Evolutionary conservation across 345 rosid genomes (phyloP).

Genomic region (Hibiscus tridactylites): DNA sequence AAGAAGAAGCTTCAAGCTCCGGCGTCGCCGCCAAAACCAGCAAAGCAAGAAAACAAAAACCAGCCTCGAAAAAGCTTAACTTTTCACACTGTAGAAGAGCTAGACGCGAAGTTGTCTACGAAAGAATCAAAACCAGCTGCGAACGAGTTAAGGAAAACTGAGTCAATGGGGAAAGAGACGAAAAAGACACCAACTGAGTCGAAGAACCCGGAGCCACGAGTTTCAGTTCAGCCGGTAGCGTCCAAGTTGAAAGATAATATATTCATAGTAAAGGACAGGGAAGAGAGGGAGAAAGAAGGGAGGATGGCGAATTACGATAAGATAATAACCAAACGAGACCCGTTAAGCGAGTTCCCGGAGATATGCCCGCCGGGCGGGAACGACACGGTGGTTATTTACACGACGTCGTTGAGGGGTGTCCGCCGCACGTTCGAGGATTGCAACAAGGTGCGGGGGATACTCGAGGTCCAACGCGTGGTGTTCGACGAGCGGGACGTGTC

Average conservation of each 20-base stretch:
- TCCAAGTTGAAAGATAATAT: not conserved
- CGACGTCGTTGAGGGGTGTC: constrained; percentile 86
- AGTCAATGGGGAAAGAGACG: constrained; percentile 16
- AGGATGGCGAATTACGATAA: constrained; percentile 32
- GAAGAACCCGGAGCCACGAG: not conserved
- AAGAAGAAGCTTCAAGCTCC: constrained; percentile 4
- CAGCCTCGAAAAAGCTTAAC: constrained; percentile 44
- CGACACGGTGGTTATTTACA: constrained; percentile 59
- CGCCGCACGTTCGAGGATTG: constrained; percentile 76
- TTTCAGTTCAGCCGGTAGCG: not conserved
- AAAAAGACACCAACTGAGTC: not conserved
- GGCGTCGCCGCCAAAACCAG: constrained; percentile 5
- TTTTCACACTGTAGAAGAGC: constrained; percentile 80
- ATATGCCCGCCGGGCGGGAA: constrained; percentile 72
- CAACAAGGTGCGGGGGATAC: constrained; percentile 31
- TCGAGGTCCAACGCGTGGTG: constrained; percentile 59
- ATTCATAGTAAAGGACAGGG: not conserved
- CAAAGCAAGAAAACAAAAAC: constrained; percentile 5
- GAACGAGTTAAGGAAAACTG: constrained; percentile 30
- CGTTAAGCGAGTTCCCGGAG: constrained; percentile 63
- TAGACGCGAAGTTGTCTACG: constrained; percentile 43
- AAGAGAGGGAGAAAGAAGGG: constrained; percentile 65
- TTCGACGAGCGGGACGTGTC: constrained; percentile 88
- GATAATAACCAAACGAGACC: constrained; percentile 45
- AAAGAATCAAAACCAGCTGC: constrained; percentile 24